Evolutionary conservation across 805 yeast genomes (phyloP).

Genomic region (Geotrichum ghanense): DNA sequence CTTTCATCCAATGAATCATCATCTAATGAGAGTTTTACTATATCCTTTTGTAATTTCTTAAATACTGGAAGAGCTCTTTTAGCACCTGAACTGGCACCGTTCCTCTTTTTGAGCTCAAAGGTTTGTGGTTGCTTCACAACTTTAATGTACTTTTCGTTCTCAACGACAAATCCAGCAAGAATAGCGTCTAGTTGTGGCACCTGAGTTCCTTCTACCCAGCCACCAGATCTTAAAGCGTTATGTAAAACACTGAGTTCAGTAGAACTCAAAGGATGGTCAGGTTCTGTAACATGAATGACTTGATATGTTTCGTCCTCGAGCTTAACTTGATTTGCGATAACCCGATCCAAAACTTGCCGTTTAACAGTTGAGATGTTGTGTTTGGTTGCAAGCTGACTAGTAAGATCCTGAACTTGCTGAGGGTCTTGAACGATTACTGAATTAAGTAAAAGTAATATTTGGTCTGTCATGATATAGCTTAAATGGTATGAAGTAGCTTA

Average conservation of each 20-base stretch:
- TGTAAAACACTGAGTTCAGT: constrained; percentile 20
- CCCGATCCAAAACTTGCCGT: constrained; percentile 29
- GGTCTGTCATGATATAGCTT: background rate
- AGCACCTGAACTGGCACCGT: constrained; percentile 7
- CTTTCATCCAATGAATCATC: constrained; percentile 25
- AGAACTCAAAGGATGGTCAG: constrained; percentile 15
- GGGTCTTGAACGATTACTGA: background rate
- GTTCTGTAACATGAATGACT: constrained; percentile 20
- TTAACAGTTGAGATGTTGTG: background rate
- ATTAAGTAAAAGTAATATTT: constrained; percentile 14
- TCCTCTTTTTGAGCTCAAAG: constrained; percentile 12
- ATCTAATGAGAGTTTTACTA: constrained; percentile 32
- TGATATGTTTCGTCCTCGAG: constrained; percentile 21
- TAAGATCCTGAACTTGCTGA: background rate
- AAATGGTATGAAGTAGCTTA: no score
- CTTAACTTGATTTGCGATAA: constrained; percentile 21
- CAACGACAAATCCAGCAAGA: constrained; percentile 49
- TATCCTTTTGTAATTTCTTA: constrained; percentile 25
- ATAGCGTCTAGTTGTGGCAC: constrained; percentile 40
- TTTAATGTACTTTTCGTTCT: constrained; percentile 41
- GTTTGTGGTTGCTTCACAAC: constrained; percentile 26
- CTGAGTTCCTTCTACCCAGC: constrained; percentile 20
- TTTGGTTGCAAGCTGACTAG: background rate
- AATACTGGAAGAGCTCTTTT: constrained; percentile 12
- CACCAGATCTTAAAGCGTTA: constrained; percentile 22